Base-by-base conservation (phyloP, 345 rosid genomes). In the Lepidium africanum region DNA sequence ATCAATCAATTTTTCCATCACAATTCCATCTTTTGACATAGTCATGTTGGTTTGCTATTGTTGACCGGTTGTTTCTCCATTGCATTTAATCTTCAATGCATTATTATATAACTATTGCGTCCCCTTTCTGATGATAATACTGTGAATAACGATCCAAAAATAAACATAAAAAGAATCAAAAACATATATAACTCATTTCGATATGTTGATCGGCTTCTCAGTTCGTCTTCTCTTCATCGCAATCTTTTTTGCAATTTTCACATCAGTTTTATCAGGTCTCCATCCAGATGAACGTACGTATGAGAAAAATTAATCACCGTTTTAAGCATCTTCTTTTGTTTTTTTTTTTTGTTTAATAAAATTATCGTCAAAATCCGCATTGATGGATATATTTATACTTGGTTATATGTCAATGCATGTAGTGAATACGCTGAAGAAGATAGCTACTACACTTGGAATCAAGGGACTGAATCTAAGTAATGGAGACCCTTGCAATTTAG, bases 201-300 rank as follows among this genome's bases (percentile, higher is more conserved):
- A 59, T 41, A 59, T 59, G 50, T 42, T 21, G 10, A 41, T 14
- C 65, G 6, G 12, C 23, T 41, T 25, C 23, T 59, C n/a, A 10
- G 27, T 9, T 59, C 21, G 5, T 37, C 46, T 57, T 41, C 9
- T 25, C n/a, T 59, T 41, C 50, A 41, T 42, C 50, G 41, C 38
- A 41, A 14, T 16, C 50, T 59, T 25, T 14, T 39, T 42, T 4
- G 51, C 25, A 14, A 59, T 8, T 10, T 4, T 30, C 41, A 14
- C 65, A 59, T 23, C 49, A 40, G 48, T 11, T 40, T 59, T 37
- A 25, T n/a, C 38, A n/a, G 38, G 9, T 59, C 23, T 59, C 7
- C 65, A 59, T 27, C 65, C 51, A 59, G 65, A 27, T 41, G 65
- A 59, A 41, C 25, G 65, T 55, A 55, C 16, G 60, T n/a, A n/a